Evolutionary conservation across 2,329 filamentous ascomycete genomes (phyloP).

Genomic region (Pestalotiopsis sp.): DNA sequence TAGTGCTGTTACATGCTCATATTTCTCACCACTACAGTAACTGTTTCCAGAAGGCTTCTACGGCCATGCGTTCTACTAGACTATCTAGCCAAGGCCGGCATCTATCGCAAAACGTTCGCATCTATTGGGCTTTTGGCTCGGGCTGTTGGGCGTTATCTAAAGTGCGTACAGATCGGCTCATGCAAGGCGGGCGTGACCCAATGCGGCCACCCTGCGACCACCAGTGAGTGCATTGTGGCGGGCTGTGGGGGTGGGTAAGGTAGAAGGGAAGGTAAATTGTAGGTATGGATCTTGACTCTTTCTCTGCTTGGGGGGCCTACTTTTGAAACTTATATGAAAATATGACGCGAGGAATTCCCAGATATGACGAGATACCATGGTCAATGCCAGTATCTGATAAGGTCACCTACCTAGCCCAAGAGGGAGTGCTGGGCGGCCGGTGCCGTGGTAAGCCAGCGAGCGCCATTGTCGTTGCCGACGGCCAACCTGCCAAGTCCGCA

Average conservation of each 20-base stretch:
- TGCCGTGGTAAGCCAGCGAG: background rate
- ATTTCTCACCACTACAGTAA: background rate
- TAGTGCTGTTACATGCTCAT: background rate
- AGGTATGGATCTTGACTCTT: too few relatives aligned
- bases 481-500: background rate
- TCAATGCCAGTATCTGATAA: too few relatives aligned
- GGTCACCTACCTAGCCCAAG: too few relatives aligned
- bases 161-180: background rate
- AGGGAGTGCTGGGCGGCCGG: too few relatives aligned
- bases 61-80: background rate
- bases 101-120: background rate
- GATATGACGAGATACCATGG: too few relatives aligned
- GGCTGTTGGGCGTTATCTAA: background rate
- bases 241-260: too few relatives aligned
- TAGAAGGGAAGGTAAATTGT: too few relatives aligned
- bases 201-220: constrained; percentile 6
- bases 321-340: too few relatives aligned
- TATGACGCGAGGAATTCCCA: too few relatives aligned
- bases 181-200: background rate
- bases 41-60: background rate
- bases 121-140: background rate
- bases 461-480: background rate
- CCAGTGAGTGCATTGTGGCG: background rate
- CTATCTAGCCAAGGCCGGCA: background rate
- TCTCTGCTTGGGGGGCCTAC: too few relatives aligned